These are phyloP conservation scores for Phyllosticta citrichinensis DNA, from an alignment of 2,329 filamentous ascomycete species.

Conservation along the genomic window DNA sequence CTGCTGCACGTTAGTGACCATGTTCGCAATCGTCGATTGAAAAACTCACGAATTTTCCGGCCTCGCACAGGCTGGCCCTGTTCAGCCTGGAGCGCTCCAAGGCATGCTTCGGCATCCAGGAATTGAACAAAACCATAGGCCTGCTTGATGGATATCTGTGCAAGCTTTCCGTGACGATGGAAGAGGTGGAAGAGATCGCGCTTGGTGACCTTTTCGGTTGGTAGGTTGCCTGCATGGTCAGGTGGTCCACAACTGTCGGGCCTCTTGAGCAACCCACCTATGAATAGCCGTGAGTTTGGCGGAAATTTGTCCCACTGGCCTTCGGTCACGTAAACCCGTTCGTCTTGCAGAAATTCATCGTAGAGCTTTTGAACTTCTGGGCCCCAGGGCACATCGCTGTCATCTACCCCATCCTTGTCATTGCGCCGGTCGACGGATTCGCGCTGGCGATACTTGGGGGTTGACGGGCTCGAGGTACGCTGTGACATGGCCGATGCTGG, in stretches of 20 bases:
- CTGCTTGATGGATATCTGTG: conserved; percentile 92
- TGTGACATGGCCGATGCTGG: conserved; percentile 14
- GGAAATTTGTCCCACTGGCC: conserved; percentile 77
- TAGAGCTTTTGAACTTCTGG: conserved; percentile 56
- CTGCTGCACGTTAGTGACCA: conserved; percentile 38
- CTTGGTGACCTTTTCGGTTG: conserved; percentile 87
- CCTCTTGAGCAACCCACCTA: conserved; percentile 43
- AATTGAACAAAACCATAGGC: conserved; percentile 97
- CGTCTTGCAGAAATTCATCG: conserved; percentile 62
- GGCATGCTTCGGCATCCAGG: conserved; percentile 63
- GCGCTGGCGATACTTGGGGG: conserved; percentile 20
- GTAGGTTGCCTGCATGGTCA: conserved; percentile 62
- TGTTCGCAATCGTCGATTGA: conserved; percentile 1
- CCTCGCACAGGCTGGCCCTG: conserved; percentile 76
- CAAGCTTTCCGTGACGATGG: conserved; percentile 71
- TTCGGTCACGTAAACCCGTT: conserved; percentile 65
- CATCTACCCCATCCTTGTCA: conserved; percentile 23
- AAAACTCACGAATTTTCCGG: conserved; percentile 77
- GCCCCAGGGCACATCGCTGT: conserved; percentile 42
- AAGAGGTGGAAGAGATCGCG: conserved; percentile 89
- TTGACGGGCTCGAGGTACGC: conserved; percentile 21
- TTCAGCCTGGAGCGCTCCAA: conserved; percentile 62
- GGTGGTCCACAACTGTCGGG: conserved; percentile 12
- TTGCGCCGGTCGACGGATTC: conserved; percentile 17
- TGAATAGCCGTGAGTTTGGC: conserved; percentile 66